Base-by-base conservation (phyloP, 441 rosid species). In the Euphorbia schlechtendalii region DNA sequence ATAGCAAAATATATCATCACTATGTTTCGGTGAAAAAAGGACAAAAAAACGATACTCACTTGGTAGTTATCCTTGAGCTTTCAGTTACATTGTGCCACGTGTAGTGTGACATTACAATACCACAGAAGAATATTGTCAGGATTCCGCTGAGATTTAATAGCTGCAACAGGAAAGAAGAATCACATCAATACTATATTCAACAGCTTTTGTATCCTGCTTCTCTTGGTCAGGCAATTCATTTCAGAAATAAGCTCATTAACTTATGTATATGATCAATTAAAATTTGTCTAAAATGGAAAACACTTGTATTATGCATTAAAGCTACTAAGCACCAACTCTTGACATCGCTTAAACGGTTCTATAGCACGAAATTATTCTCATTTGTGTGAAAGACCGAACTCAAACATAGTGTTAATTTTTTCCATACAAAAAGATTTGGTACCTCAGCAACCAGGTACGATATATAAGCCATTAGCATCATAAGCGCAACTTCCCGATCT, bases 401-500 rank as follows among this genome's bases (percentile, higher is more conserved):
- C n/a, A n/a, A n/a, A n/a, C n/a, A n/a, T n/a, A n/a, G n/a, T n/a
- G n/a, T 52, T 15, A 24, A 36, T 30, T 7, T 59, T 59, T 22
- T 41, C 15, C 3, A 1, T 11, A 13, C 4, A 10, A 17, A 9
- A 28, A 14, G 28, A 28, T 32, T 56, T 25, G 9, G 61, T 79
- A 88, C 95, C 95, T 88, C 91, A 30, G 95, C 95, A 57, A 87
- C 45, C 81, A 84, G 79, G 77, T 82, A 87, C 27, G 89, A 82
- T 59, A 78, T 71, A 71, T 87, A 87, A 55, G 95, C 86, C 95
- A 85, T 84, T 41, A 87, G 78, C 60, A 85, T 75, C 91, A 78
- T 81, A 34, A 80, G 76, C 2, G 95, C 86, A 59, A 84, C 84
- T 77, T 88, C 91, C 27, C 91, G 89, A 70, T 88, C 89, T 0